Conservation (phyloP, 371 early-diverging fungal species). For the Mucor indicus region DNA sequence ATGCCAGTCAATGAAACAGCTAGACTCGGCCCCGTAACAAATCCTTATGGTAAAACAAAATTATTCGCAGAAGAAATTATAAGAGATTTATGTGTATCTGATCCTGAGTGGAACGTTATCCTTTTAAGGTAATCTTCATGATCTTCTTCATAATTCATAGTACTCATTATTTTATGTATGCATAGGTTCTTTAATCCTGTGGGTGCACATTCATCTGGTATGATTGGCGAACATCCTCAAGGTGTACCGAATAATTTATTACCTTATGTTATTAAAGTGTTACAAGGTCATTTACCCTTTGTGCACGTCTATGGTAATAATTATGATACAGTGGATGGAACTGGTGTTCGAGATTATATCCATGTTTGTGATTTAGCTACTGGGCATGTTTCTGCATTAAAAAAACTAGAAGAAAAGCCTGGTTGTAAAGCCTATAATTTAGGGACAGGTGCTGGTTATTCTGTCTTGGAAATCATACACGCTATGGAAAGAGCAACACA, state of each 20-base stretch:
- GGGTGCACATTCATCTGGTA: constrained; percentile 83
- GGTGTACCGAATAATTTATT: constrained; percentile 87
- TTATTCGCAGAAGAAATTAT: constrained; percentile 79
- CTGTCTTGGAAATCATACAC: constrained; percentile 82
- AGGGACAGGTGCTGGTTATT: constrained; percentile 83
- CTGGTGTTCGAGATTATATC: constrained; percentile 90
- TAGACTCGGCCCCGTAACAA: constrained; percentile 62
- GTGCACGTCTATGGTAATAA: constrained; percentile 83
- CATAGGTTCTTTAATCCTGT: constrained; percentile 89
- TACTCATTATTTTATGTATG: not conserved
- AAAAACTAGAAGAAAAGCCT: constrained; percentile 53
- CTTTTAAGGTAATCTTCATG: constrained; percentile 52
- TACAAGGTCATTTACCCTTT: constrained; percentile 66
- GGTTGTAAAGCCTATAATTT: constrained; percentile 78
- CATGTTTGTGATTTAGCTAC: constrained; percentile 87
- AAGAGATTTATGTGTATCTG: constrained; percentile 61
- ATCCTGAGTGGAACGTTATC: constrained; percentile 61
- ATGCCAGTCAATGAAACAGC: constrained; percentile 63
- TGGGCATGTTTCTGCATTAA: constrained; percentile 81
- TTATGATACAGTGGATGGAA: constrained; percentile 86
- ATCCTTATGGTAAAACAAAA: constrained; percentile 90
- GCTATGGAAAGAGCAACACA: constrained; percentile 73
- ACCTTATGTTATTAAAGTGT: constrained; percentile 83
- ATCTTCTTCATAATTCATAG: too few species aligned
- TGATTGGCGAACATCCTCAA: constrained; percentile 86